Conservation (phyloP, 2,329 filamentous ascomycete genomes). For the Pseudopyrenochaeta lycopersici region DNA sequence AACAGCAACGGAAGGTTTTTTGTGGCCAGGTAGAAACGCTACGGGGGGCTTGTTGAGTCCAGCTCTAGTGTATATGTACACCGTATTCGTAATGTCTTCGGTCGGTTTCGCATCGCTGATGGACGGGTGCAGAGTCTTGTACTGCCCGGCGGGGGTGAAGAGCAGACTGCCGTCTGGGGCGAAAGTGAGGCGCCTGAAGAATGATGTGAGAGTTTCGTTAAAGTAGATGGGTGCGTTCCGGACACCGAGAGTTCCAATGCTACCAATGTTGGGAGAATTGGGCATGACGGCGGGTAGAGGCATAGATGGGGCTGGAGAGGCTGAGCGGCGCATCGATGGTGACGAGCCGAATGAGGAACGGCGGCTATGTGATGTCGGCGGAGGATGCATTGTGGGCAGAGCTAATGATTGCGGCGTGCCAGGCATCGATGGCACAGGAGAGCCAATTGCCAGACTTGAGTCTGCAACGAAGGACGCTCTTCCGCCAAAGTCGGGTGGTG, state of each 20-base stretch:
- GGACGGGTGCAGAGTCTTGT: constrained; percentile 78
- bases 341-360: constrained; percentile 90
- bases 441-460: constrained; percentile 67
- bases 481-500: constrained; percentile 80
- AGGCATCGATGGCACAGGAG: constrained; percentile 88
- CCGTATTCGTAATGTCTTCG: constrained; percentile 93
- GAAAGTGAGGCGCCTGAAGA: constrained; percentile 93
- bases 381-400: constrained; percentile 90
- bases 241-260: constrained; percentile 55
- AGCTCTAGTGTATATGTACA: constrained; percentile 96
- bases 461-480: constrained; percentile 70
- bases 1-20: constrained; percentile 96
- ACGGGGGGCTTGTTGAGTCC: constrained; percentile 97
- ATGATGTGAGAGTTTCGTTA: constrained; percentile 96
- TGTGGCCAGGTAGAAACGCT: constrained; percentile 93
- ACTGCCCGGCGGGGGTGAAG: constrained; percentile 94
- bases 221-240: constrained; percentile 92
- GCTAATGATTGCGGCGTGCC: constrained; percentile 91
- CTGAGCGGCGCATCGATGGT: constrained; percentile 82
- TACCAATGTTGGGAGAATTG: constrained; percentile 82
- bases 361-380: constrained; percentile 88
- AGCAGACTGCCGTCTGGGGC: constrained; percentile 94
- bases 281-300: constrained; percentile 96
- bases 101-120: constrained; percentile 74
- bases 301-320: constrained; percentile 91